Conservation (phyloP, 352 stramenopile species). For the Aphanomyces cochlioides region DNA sequence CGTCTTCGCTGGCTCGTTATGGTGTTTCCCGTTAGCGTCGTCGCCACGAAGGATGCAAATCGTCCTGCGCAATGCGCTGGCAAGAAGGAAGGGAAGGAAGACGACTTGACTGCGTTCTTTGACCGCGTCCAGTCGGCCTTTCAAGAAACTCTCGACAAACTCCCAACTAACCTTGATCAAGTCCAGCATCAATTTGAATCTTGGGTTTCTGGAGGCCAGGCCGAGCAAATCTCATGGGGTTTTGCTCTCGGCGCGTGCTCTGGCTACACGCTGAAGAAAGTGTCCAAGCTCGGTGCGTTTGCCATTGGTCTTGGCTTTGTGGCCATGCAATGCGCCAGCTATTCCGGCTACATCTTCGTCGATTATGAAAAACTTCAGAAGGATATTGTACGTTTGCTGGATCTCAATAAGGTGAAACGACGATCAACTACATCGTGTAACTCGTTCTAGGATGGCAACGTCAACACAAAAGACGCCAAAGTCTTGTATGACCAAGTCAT, state of each 20-base stretch:
- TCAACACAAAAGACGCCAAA: constrained; percentile 76
- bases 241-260: constrained; percentile 88
- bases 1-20: neutral
- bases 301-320: constrained; percentile 84
- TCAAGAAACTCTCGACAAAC: neutral
- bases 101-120: neutral
- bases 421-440: neutral
- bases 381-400: constrained; percentile 62
- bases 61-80: constrained; percentile 2
- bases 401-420: constrained; percentile 68
- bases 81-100: constrained; percentile 8
- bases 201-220: constrained; percentile 61
- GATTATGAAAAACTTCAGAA: constrained; percentile 89
- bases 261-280: constrained; percentile 87
- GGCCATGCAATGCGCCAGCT: constrained; percentile 82
- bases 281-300: constrained; percentile 86
- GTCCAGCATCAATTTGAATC: constrained; percentile 52
- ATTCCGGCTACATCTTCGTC: constrained; percentile 88
- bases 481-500: constrained; percentile 70
- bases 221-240: constrained; percentile 83
- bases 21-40: neutral
- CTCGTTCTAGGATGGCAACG: constrained; percentile 52
- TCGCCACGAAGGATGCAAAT: neutral
- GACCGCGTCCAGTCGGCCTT: constrained; percentile 9
- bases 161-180: constrained; percentile 33